Percentiles rank a stretch among this genome's conserved stretches.
Conservation (phyloP, 768 basidiomycete species). For the Hericium rajendrae region DNA sequence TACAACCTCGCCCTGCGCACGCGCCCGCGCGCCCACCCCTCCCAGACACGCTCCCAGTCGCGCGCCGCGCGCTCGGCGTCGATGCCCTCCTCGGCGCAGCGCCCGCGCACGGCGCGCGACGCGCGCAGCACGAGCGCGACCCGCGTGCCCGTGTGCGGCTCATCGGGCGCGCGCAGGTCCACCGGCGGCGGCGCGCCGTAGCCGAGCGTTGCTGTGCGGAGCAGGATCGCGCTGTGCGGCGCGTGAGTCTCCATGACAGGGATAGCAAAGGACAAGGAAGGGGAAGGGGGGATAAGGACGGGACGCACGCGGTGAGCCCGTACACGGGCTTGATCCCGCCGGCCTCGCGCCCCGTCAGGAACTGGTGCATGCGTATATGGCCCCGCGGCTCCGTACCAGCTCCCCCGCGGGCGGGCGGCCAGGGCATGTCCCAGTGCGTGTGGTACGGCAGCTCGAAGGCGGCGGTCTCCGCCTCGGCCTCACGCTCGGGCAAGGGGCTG, state of each 20-base stretch:
- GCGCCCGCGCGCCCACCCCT: neutral
- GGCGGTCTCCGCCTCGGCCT: slow-evolving; percentile 29
- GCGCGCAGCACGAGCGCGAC: slow-evolving; percentile 33
- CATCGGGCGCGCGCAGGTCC: slow-evolving; percentile 31
- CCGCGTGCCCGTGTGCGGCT: slow-evolving; percentile 31
- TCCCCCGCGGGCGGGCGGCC: slow-evolving; percentile 29
- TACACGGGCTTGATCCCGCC: slow-evolving; percentile 84
- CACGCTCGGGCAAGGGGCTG: slow-evolving; percentile 48
- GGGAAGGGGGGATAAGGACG: too few relatives aligned
- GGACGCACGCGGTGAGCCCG: slow-evolving; percentile 80
- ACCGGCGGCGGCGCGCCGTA: slow-evolving; percentile 33
- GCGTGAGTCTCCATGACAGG: too few relatives aligned
- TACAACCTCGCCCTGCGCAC: neutral
- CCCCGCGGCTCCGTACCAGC: neutral
- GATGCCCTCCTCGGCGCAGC: slow-evolving; percentile 17
- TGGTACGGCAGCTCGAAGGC: slow-evolving; percentile 50
- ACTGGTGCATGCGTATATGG: slow-evolving; percentile 54
- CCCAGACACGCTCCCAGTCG: slow-evolving; percentile 5
- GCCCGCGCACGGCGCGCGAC: slow-evolving; percentile 16
- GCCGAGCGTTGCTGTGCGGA: slow-evolving; percentile 39
- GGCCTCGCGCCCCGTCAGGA: slow-evolving; percentile 79
- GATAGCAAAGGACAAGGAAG: too few relatives aligned
- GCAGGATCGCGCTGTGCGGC: slow-evolving; percentile 38
- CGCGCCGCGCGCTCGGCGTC: slow-evolving; percentile 14
- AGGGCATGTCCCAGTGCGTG: slow-evolving; percentile 45